phyloP scores from a whole-genome alignment of 2,329 filamentous ascomycete species.

The Phialemoniopsis sp. region DNA sequence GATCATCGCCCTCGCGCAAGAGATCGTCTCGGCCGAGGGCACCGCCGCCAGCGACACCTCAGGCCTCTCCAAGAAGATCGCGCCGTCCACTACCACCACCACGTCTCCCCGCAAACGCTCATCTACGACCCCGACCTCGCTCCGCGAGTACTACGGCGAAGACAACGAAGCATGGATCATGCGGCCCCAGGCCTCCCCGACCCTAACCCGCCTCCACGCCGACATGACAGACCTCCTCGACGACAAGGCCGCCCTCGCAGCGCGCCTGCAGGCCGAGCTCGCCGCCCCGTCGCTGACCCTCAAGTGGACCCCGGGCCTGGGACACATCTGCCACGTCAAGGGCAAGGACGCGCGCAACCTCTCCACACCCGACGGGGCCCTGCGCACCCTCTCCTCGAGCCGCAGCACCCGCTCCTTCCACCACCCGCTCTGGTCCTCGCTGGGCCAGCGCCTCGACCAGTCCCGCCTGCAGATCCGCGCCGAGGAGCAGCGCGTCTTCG shows the following conservation, averaged over 20 bases:
- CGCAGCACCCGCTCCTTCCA: slow-evolving; percentile 85
- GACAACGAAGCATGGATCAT: slow-evolving; percentile 61
- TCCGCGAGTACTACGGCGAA: slow-evolving; percentile 55
- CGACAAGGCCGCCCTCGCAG: slow-evolving; percentile 58
- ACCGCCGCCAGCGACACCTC: slow-evolving; percentile 50
- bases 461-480: slow-evolving; percentile 71
- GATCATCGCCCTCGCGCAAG: slow-evolving; percentile 69
- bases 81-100: slow-evolving; percentile 4
- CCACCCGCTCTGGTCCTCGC: slow-evolving; percentile 73
- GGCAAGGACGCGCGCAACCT: slow-evolving; percentile 60
- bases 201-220: slow-evolving; percentile 63
- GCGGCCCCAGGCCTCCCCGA: slow-evolving; percentile 63
- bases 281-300: slow-evolving; percentile 65
- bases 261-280: slow-evolving; percentile 58
- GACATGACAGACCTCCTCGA: slow-evolving; percentile 56
- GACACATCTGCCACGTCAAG: slow-evolving; percentile 87
- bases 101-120: slow-evolving; percentile 11
- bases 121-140: slow-evolving; percentile 23
- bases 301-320: slow-evolving; percentile 81
- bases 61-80: slow-evolving; percentile 42
- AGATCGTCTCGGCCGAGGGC: slow-evolving; percentile 65
- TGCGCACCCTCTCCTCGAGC: slow-evolving; percentile 67
- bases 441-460: slow-evolving; percentile 78
- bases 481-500: slow-evolving; percentile 81
- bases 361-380: slow-evolving; percentile 21